Conservation (phyloP, 1,139 yeast species). For the Sugiyamaella xylanicola region DNA sequence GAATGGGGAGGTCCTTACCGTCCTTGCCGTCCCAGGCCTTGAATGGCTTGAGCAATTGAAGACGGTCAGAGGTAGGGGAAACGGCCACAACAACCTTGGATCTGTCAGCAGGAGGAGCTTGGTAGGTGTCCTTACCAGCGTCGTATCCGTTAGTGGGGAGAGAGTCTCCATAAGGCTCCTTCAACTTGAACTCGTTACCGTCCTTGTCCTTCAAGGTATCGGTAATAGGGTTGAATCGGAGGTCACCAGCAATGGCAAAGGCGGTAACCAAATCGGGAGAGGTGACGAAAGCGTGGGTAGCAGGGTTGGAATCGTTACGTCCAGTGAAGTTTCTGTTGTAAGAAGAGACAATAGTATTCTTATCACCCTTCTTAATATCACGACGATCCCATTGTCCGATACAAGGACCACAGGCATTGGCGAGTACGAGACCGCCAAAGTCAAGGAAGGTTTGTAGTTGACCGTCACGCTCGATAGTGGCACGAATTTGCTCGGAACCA, state of each 20-base stretch:
- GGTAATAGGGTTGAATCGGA: slow-evolving; percentile 96
- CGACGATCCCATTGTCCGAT: slow-evolving; percentile 99
- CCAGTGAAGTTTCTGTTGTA: slow-evolving; percentile 99
- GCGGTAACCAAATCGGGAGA: slow-evolving; percentile 98
- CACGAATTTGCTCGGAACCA: slow-evolving; percentile 99
- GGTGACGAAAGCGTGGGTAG: slow-evolving; percentile 96
- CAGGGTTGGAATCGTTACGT: slow-evolving; percentile 99
- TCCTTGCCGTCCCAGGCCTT: slow-evolving; percentile 96
- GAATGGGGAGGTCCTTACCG: slow-evolving; percentile 83
- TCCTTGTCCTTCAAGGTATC: slow-evolving; percentile 91
- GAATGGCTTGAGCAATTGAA: slow-evolving; percentile 90
- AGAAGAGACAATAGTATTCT: slow-evolving; percentile 96
- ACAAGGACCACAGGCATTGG: slow-evolving; percentile 99
- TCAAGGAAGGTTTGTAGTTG: slow-evolving; percentile 86
- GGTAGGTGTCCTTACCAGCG: slow-evolving; percentile 93
- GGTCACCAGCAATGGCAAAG: slow-evolving; percentile 94
- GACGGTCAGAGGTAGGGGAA: slow-evolving; percentile 83
- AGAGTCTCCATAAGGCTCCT: slow-evolving; percentile 90
- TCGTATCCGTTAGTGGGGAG: slow-evolving; percentile 93
- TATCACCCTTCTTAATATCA: slow-evolving; percentile 96
- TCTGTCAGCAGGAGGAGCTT: slow-evolving; percentile 95
- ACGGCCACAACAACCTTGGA: slow-evolving; percentile 70
- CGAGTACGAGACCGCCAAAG: slow-evolving; percentile 93
- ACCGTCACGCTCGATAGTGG: slow-evolving; percentile 97
- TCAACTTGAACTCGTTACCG: slow-evolving; percentile 93